Evolutionary conservation across 495 filamentous ascomycete species (phyloP).

Genomic region (Tuber brumale): DNA sequence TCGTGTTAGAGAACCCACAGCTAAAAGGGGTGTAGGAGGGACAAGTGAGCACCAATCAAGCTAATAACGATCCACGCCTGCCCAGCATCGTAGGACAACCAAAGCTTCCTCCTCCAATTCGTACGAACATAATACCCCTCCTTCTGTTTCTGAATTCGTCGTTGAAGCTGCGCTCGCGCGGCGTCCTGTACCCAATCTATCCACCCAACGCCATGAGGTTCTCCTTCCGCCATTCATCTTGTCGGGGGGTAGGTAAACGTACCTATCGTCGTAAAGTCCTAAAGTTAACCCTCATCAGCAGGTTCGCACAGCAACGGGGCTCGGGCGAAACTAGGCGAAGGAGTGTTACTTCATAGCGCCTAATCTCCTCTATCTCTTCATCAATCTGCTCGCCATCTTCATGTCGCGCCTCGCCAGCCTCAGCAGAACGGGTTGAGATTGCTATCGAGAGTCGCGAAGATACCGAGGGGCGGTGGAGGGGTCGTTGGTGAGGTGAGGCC

Average conservation of each 20-base stretch:
- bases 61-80: slow-evolving; percentile 98
- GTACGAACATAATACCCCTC: slow-evolving; percentile 69
- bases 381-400: slow-evolving; percentile 57
- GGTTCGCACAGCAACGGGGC: slow-evolving; percentile 42
- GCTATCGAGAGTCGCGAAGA: slow-evolving; percentile 64
- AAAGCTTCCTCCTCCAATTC: slow-evolving; percentile 74
- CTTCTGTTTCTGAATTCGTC: slow-evolving; percentile 67
- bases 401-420: slow-evolving; percentile 44
- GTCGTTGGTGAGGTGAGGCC: slow-evolving; percentile 58
- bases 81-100: slow-evolving; percentile 88
- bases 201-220: slow-evolving; percentile 25
- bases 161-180: slow-evolving; percentile 69
- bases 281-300: slow-evolving; percentile 10
- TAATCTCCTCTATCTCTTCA: slow-evolving; percentile 96
- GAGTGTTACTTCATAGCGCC: slow-evolving; percentile 73
- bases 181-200: slow-evolving; percentile 97
- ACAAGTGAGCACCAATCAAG: slow-evolving; percentile 56
- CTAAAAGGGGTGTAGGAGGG: not conserved
- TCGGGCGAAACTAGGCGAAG: slow-evolving; percentile 7
- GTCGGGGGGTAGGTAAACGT: slow-evolving; percentile 22
- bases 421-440: slow-evolving; percentile 45
- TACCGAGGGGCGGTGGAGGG: slow-evolving; percentile 47
- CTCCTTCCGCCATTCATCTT: slow-evolving; percentile 11
- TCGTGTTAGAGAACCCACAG: not conserved
- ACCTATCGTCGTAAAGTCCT: slow-evolving; percentile 91